phyloP scores from a whole-genome alignment of 2,329 filamentous ascomycete species.

The Trichoderma hamatum region DNA sequence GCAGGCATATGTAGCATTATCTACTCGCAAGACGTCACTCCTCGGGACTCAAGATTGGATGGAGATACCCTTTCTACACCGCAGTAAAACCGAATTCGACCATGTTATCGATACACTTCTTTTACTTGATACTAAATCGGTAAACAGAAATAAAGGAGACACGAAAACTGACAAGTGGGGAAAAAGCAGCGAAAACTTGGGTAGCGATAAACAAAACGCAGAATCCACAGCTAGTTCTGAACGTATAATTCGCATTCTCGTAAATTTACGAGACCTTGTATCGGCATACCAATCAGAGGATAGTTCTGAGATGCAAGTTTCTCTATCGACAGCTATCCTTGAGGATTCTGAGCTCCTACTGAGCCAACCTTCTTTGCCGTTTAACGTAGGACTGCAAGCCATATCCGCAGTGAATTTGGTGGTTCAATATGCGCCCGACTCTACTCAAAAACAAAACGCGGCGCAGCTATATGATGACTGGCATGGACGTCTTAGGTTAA shows the following conservation, averaged over 20 bases:
- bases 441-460: background rate
- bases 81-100: constrained; percentile 21
- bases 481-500: background rate
- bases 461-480: constrained; percentile 3
- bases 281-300: background rate
- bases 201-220: too few relatives aligned
- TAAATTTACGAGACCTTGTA: background rate
- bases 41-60: constrained; percentile 5
- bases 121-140: background rate
- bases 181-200: background rate
- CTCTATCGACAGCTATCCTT: background rate
- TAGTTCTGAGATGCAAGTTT: background rate
- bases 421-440: background rate
- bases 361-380: background rate
- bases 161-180: background rate
- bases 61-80: constrained; percentile 11
- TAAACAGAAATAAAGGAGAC: background rate
- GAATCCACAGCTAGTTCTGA: background rate
- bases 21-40: background rate
- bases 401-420: background rate
- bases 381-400: constrained; percentile 9
- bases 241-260: background rate
- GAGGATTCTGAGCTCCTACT: background rate
- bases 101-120: constrained; percentile 17
- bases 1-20: constrained; percentile 7